Conservation (phyloP, 2,329 filamentous ascomycete genomes). For the Fusarium protoensiforme region DNA sequence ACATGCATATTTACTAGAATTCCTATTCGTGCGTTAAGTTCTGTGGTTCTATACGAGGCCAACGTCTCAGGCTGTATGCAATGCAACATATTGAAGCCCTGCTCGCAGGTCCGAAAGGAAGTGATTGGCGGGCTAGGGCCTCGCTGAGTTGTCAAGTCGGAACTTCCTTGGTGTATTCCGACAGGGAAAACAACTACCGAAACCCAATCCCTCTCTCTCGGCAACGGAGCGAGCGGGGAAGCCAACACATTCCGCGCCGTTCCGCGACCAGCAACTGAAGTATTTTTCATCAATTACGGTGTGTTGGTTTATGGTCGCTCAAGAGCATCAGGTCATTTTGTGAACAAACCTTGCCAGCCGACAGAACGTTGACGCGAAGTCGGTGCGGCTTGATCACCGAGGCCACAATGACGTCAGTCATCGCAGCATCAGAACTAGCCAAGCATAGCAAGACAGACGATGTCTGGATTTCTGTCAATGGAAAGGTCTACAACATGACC, state of each 20-base stretch:
- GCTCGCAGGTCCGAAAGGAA: background rate
- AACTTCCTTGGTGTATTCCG: background rate
- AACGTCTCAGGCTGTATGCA: background rate
- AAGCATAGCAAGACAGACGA: background rate
- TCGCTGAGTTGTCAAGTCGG: background rate
- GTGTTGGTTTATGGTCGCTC: background rate
- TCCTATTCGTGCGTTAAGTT: background rate
- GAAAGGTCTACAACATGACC: constrained; percentile 11
- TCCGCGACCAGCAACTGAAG: background rate
- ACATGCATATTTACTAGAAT: background rate
- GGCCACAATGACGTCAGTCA: background rate
- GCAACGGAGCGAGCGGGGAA: background rate
- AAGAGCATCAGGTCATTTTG: background rate
- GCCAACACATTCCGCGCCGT: background rate
- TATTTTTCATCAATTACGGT: background rate
- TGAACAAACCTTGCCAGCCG: background rate
- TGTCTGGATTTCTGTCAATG: constrained; percentile 9
- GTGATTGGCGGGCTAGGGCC: background rate
- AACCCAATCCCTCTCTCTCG: background rate
- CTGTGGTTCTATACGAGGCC: background rate
- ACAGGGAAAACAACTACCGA: background rate
- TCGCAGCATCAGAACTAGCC: background rate
- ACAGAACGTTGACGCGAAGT: background rate
- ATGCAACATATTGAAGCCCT: background rate
- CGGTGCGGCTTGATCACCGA: background rate